Base-by-base conservation (phyloP, 495 filamentous ascomycete genomes). In the Penicillium samsonianum region DNA sequence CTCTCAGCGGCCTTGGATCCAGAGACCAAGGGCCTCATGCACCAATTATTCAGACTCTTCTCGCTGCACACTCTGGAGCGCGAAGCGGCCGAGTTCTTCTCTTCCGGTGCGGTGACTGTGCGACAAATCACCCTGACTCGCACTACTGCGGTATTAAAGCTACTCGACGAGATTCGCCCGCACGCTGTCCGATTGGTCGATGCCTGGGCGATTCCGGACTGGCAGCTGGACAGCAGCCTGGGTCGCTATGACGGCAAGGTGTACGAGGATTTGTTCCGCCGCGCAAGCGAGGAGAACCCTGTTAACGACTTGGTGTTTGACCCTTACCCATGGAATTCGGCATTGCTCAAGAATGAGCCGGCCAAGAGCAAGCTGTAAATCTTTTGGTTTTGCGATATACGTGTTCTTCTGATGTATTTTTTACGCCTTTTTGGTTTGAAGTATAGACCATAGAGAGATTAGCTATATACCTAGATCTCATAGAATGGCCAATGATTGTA, bases 141-240 rank as follows among this genome's bases (percentile, higher is more conserved):
- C 50, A 80, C 78, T 16, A 85, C 77, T 57, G 76, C 80, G 2
- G 84, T 87, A 6, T 82, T 86, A 80, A 82, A 79, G 58, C 71
- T 89, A 25, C 73, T 89, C 5, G 80, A 86, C 54, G 83, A 87
- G 62, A 82, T 89, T 57, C 73, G 86, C 38, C 86, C 86, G 14
- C 86, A 88, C 67, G 86, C 86, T 22, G 78, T 89, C 22, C 69
- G 79, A 53, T 67, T 89, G 42, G 86, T 87, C 4, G 86, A 89
- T 68, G 74, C 82, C 2, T 89, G 86, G 86, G 74, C 79, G 42
- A 85, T 89, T 61, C 82, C 85, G 3, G 86, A 89, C 65, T 89
- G 85, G 84, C 82, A 86, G 64, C 74, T 89, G 10, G 85, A 89
- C 61, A 82, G 78, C 61, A 82, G 79, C 62, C 70, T 89, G 31